phyloP scores from a whole-genome alignment of 129 eudicot genomes.

The Lactuca saligna region DNA sequence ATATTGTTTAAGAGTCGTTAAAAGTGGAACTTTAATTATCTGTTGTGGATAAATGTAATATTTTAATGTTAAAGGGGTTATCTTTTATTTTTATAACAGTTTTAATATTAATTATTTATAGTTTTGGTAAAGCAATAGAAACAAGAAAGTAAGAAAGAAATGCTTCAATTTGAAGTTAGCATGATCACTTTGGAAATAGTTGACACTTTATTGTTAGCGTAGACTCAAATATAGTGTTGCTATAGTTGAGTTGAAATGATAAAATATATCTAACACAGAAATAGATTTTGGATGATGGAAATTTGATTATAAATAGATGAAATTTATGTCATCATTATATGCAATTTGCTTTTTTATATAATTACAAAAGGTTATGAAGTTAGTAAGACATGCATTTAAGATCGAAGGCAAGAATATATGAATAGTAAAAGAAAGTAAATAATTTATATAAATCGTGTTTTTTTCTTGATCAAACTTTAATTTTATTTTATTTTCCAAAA shows the following conservation, averaged over 20 bases:
- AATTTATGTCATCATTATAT: too few relatives aligned
- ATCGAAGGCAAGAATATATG: too few relatives aligned
- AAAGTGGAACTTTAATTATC: background rate
- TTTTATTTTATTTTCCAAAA: too few relatives aligned
- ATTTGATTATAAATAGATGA: too few relatives aligned
- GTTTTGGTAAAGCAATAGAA: conserved; percentile 1
- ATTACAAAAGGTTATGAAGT: too few relatives aligned
- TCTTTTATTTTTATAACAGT: background rate
- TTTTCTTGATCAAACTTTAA: too few relatives aligned
- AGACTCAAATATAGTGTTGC: background rate
- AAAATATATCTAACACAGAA: background rate
- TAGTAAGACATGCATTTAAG: too few relatives aligned
- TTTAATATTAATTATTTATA: conserved; percentile 12
- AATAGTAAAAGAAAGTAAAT: too few relatives aligned
- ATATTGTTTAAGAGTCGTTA: background rate
- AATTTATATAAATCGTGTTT: too few relatives aligned
- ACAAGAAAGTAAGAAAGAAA: conserved; percentile 2
- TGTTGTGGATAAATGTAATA: background rate
- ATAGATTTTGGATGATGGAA: background rate
- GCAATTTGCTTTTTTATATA: too few relatives aligned
- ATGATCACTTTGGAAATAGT: conserved; percentile 18
- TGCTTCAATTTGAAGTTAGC: conserved; percentile 25
- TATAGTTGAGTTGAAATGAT: background rate
- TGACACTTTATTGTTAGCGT: background rate
- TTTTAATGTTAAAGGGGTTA: background rate